phyloP scores from a whole-genome alignment of 306 rosid species.

The Quercus berberidifolia region DNA sequence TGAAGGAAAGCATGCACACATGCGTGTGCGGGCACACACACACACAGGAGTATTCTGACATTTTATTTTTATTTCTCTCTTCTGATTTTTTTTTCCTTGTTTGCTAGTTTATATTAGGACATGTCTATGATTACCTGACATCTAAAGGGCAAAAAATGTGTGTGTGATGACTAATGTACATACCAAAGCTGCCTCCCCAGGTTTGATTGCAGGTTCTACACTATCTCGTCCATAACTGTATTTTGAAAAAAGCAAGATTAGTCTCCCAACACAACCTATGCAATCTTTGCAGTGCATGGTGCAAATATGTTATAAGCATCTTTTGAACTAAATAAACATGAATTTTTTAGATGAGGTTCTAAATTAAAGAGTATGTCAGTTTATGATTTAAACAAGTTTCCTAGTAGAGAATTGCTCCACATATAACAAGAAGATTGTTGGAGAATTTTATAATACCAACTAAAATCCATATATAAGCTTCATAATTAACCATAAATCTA shows the following conservation, averaged over 20 bases:
- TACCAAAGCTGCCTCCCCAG: conserved; percentile 83
- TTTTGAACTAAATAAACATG: not conserved
- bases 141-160: not conserved
- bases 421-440: not conserved
- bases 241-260: conserved; percentile 17
- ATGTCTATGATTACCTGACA: not conserved
- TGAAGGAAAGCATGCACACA: too few relatives aligned
- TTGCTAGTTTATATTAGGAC: not conserved
- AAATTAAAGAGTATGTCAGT: not conserved
- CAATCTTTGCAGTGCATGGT: not conserved
- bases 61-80: not conserved
- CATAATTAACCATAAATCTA: not conserved
- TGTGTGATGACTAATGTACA: conserved; percentile 11
- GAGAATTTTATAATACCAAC: not conserved
- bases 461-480: not conserved
- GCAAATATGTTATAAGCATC: not conserved
- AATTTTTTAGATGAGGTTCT: not conserved
- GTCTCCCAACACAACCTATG: conserved; percentile 6
- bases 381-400: not conserved
- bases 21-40: too few relatives aligned
- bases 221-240: conserved; percentile 76
- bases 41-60: not conserved
- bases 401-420: not conserved
- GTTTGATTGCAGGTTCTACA: conserved; percentile 91
- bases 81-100: not conserved